Evolutionary conservation across 352 stramenopile genomes (phyloP), one percentile per base, ranked within the genome.

Genomic region (Aphanomyces stellatus): DNA sequence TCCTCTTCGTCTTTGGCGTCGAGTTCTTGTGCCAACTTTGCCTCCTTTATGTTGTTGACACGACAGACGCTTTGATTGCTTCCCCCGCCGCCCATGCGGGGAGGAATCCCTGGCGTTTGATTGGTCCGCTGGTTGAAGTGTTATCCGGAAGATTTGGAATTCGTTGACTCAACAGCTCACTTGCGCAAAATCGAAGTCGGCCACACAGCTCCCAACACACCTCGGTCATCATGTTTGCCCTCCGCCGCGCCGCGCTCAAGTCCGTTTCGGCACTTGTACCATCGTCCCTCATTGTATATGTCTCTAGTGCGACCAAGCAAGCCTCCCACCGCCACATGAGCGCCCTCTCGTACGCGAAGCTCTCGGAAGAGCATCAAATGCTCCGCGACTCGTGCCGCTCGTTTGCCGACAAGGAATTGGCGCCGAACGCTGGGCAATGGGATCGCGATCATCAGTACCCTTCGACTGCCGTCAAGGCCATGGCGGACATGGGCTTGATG

Each of bases 341-440:
- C 33, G 60, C 60, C 27, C 33, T 67, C 15, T 49, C 34, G 34
- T 67, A 49, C 33, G 40, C 80, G 41, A 56, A 79, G 30, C 72
- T 99, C 17, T 89, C 90, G 1, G 93, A 98, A 71, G 96, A 99
- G 73, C 95, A 98, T 76, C 67, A 72, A n/a, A 98, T 98, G 95
- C 87, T 99, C 25, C 89, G 94, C 31, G 92, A 98, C 53, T 98
- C 98, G 91, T 98, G 91, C 72, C 76, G 85, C 22, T 90, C 96
- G 69, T 98, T 98, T 76, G 95, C 95, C 0, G 85, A 97, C 70
- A 97, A 98, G 73, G 93, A 97, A 72, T 78, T 98, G 30, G 80
- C 77, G 49, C 93, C 95, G 3, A 91, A 97, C 66, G 95, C 95
- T 3, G 82, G 85, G 1, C 74, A 93, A 35, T 88, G 95, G 72